Evolutionary conservation across 225 moss, liverwort and hornwort genomes (phyloP), one percentile per base, ranked within the genome.

Genomic region (Marchantia polymorpha): DNA sequence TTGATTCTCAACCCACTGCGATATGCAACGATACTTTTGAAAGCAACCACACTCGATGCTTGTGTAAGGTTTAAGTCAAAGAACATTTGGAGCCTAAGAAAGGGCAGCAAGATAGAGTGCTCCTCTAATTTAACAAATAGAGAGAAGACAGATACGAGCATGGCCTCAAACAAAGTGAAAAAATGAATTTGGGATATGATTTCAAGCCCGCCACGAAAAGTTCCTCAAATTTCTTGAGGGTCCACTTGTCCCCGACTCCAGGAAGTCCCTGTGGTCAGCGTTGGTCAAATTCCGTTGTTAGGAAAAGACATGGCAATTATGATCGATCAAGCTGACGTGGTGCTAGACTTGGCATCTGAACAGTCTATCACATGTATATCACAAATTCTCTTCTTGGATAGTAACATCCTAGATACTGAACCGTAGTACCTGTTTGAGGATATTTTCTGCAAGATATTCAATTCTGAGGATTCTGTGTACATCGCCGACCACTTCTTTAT

Each of bases 1-100:
- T 99, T 89, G 79, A 99, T 86, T 55, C 91, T 87, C 52, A 99
- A 86, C 54, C 99, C 99, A 81, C 99, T 99, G 70, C 99, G 93
- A 78, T 93, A 99, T 2, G 99, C 99, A 73, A 92, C 99, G 39
- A 99, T 92, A 83, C 93, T 93, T 87, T 99, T 99, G 81, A 99
- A 92, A 59, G 88, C 89, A 25, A 99, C 99, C 63, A 99, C 92
- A 79, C 84, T 86, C 81, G 86, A 81, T 86, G 88, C 85, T 55
- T 89, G 86, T 84, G 91, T 92, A 86, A 86, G 83, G 61, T 72
- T 81, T 65, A 75, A 88, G 86, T 90, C 84, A 93, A 92, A 85
- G 77, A 82, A 68, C 64, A 55, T 6, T 39, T 5, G 39, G 39
- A 39, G 39, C 5, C 39, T 39, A 39, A 39, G 39, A 39, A 39